phyloP scores from a whole-genome alignment of 2,329 filamentous ascomycete species.

The Penicillium sclerotigenum region DNA sequence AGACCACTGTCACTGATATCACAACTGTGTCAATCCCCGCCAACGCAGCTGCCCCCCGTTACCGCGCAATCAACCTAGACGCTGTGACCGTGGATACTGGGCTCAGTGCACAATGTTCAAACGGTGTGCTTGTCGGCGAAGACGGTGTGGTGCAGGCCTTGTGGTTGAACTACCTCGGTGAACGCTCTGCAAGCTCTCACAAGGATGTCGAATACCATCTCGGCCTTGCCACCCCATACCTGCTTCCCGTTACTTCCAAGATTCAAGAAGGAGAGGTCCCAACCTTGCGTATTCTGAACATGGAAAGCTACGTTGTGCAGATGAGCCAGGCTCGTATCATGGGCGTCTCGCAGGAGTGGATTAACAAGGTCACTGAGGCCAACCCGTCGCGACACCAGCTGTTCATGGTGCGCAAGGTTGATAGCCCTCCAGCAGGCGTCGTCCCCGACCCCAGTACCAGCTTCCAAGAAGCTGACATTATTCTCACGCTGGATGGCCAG shows the following conservation, averaged over 20 bases:
- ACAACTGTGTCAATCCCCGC: constrained; percentile 95
- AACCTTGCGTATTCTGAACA: constrained; percentile 82
- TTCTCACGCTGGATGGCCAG: constrained; percentile 85
- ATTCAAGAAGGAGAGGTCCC: constrained; percentile 78
- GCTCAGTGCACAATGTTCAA: constrained; percentile 85
- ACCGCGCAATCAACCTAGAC: constrained; percentile 92
- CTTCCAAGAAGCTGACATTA: constrained; percentile 84
- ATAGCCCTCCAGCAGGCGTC: constrained; percentile 54
- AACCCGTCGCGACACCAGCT: constrained; percentile 93
- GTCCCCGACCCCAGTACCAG: constrained; percentile 50
- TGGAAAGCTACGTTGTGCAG: constrained; percentile 91
- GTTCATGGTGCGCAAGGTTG: constrained; percentile 95
- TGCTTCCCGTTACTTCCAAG: constrained; percentile 83
- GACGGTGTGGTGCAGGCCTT: constrained; percentile 92
- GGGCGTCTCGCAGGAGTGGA: constrained; percentile 96
- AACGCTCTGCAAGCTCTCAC: constrained; percentile 71
- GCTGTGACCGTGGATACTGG: constrained; percentile 96
- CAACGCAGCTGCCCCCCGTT: constrained; percentile 84
- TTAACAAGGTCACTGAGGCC: constrained; percentile 79
- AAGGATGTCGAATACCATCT: constrained; percentile 97
- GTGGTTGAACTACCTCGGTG: constrained; percentile 95
- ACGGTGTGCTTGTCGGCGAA: constrained; percentile 83
- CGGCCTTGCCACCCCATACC: constrained; percentile 80
- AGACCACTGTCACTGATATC: constrained; percentile 94
- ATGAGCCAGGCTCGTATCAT: constrained; percentile 97